Evolutionary conservation across 176 grass and related monocot species (phyloP).

Genomic region (Themeda triandra): DNA sequence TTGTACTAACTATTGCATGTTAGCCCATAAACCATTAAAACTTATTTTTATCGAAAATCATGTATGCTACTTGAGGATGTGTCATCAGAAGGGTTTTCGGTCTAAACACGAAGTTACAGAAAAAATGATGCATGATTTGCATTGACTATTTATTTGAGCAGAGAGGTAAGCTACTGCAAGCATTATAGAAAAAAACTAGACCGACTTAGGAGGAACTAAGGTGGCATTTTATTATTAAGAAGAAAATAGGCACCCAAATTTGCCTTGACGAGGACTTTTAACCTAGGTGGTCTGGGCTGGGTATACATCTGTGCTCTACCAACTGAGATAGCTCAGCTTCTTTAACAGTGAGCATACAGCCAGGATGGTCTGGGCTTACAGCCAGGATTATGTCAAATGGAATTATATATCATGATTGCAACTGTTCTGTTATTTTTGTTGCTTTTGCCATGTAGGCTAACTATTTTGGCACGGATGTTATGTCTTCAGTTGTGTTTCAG

Average conservation of each 20-base stretch:
- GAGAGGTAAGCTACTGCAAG: neutral
- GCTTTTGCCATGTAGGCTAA: neutral
- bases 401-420: neutral
- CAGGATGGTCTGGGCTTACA: neutral
- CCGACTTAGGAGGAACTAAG: neutral
- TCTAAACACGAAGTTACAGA: neutral
- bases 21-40: neutral
- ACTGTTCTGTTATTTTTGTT: neutral
- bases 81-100: neutral
- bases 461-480: neutral
- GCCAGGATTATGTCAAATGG: neutral
- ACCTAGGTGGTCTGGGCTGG: neutral
- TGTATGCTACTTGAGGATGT: neutral
- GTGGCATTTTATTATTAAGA: neutral
- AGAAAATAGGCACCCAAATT: neutral
- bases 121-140: neutral
- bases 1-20: neutral
- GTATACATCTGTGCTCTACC: neutral
- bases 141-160: neutral
- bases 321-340: neutral
- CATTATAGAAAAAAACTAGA: neutral
- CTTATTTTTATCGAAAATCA: neutral
- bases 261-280: neutral
- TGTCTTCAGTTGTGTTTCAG: neutral
- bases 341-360: neutral